Conservation (phyloP, 1,284 basidiomycete genomes). For the Xerocomus nothofagi region DNA sequence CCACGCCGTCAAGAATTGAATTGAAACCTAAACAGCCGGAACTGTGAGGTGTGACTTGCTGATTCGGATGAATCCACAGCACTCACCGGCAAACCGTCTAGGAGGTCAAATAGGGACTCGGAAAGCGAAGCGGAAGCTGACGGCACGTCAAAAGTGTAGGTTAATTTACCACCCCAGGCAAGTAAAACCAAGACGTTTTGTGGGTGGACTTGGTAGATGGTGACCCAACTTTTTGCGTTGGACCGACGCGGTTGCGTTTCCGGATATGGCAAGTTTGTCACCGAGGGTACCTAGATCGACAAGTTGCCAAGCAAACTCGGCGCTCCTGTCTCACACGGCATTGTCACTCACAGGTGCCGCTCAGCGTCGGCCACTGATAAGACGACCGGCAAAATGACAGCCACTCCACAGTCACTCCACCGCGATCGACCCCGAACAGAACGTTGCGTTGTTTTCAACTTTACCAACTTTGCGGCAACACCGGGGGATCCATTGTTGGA, state of each 20-base stretch:
- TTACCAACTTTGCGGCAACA: no score
- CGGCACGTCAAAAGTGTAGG: background rate
- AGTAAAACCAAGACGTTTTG: background rate
- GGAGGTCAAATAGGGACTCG: background rate
- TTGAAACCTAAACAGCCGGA: background rate
- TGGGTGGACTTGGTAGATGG: no score
- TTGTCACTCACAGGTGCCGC: slow-evolving; percentile 8
- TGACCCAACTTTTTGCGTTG: background rate
- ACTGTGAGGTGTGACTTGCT: background rate
- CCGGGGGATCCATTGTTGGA: no score
- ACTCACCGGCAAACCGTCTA: background rate
- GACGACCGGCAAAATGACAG: background rate
- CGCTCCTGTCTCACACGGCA: slow-evolving; percentile 9
- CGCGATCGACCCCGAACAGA: background rate
- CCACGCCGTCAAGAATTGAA: background rate
- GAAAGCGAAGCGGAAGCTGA: background rate
- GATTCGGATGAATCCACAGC: background rate
- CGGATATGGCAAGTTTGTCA: slow-evolving; percentile 13
- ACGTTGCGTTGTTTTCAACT: no score
- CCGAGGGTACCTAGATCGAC: slow-evolving; percentile 15
- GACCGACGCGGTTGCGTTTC: background rate
- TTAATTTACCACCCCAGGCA: background rate
- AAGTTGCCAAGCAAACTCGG: slow-evolving; percentile 7
- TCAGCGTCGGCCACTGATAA: no score
- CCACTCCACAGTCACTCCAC: slow-evolving; percentile 7